Percentiles rank a stretch among this genome's conserved stretches.
These are phyloP conservation scores for Pythium scleroteichum DNA, from an alignment of 352 stramenopile genomes.

Conservation along the genomic window DNA sequence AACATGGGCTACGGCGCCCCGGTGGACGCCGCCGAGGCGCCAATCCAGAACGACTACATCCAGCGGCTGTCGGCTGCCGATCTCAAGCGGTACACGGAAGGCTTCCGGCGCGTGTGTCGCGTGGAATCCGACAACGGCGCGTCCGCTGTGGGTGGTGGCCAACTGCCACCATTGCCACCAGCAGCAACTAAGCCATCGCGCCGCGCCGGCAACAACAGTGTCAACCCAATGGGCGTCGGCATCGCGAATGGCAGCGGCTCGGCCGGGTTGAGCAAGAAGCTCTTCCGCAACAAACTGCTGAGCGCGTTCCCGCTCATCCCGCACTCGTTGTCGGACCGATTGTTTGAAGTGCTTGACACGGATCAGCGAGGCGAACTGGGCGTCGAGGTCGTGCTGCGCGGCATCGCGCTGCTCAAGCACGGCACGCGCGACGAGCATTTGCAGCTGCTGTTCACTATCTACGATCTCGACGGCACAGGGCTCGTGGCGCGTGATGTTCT, in stretches of 20 bases:
- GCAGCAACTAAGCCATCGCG: constrained; percentile 26
- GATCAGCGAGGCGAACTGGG: constrained; percentile 67
- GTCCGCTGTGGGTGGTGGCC: constrained; percentile 12
- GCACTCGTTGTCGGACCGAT: constrained; percentile 74
- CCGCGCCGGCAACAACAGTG: constrained; percentile 14
- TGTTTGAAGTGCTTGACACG: constrained; percentile 84
- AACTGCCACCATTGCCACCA: constrained; percentile 21
- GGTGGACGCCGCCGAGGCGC: constrained; percentile 6
- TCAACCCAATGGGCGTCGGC: constrained; percentile 8
- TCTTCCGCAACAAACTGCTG: constrained; percentile 82
- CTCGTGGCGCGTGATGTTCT: constrained; percentile 70
- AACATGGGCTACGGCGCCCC: constrained; percentile 42
- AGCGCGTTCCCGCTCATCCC: constrained; percentile 79
- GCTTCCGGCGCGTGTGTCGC: constrained; percentile 73
- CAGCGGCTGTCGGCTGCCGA: constrained; percentile 56
- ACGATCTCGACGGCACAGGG: constrained; percentile 70
- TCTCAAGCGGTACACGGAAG: constrained; percentile 70
- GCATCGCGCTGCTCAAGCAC: constrained; percentile 75
- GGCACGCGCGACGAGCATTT: constrained; percentile 72
- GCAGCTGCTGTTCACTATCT: constrained; percentile 82
- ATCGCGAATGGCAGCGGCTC: constrained; percentile 4
- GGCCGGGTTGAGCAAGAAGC: constrained; percentile 57
- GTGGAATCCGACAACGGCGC: constrained; percentile 27
- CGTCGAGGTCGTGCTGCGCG: constrained; percentile 61
- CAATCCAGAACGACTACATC: constrained; percentile 44